These are phyloP conservation scores for Pelargonium cotyledonis DNA, from an alignment of 441 rosid species.

Conservation along the genomic window DNA sequence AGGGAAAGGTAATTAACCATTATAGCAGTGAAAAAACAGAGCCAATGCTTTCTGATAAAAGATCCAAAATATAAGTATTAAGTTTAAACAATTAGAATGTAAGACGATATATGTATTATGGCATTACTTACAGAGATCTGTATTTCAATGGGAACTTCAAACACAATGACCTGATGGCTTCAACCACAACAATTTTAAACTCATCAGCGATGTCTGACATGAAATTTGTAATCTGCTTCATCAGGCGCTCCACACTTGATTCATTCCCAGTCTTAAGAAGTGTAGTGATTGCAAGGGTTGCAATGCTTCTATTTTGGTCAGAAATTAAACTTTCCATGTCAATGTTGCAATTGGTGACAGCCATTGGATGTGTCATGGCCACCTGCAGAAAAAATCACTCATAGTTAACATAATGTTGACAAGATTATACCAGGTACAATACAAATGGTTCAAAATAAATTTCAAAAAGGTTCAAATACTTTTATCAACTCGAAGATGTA, in stretches of 20 bases:
- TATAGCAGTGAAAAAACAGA: background rate
- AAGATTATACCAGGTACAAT: background rate
- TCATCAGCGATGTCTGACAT: conserved; percentile 99
- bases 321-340: conserved; percentile 98
- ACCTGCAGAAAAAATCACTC: conserved; percentile 48
- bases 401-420: conserved; percentile 14
- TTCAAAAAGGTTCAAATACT: background rate
- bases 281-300: conserved; percentile 94
- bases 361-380: conserved; percentile 98
- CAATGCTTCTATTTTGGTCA: conserved; percentile 96
- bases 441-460: background rate
- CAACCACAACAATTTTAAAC: conserved; percentile 96
- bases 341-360: conserved; percentile 95
- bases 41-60: background rate
- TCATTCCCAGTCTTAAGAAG: conserved; percentile 96
- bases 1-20: background rate
- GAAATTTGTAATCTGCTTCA: conserved; percentile 96
- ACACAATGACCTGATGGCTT: conserved; percentile 88
- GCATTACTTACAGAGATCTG: conserved; percentile 69
- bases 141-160: conserved; percentile 91
- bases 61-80: conserved; percentile 2
- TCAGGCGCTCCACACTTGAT: conserved; percentile 88
- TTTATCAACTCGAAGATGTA: too few species aligned
- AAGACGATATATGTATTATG: background rate
- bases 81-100: conserved; percentile 3